Percentiles rank a stretch among this genome's conserved stretches.
Conservation (phyloP, 2,329 filamentous ascomycete species). For the Clarireedia monteithiana region DNA sequence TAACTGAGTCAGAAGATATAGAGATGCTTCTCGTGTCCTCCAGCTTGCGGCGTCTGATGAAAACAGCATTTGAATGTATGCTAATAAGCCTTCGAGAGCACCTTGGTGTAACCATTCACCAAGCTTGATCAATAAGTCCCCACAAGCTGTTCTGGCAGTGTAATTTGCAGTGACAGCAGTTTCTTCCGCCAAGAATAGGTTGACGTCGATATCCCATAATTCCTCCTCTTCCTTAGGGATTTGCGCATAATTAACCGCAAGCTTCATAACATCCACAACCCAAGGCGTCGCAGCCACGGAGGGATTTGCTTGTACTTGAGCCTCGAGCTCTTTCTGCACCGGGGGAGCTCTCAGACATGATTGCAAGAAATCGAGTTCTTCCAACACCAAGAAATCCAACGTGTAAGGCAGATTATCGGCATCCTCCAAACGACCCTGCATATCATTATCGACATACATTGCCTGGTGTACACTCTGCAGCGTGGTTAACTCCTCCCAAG, state of each 20-base stretch:
- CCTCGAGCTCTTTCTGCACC: conserved; percentile 81
- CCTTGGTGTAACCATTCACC: conserved; percentile 78
- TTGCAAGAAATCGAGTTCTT: conserved; percentile 93
- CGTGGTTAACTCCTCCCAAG: conserved; percentile 79
- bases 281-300: conserved; percentile 61
- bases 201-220: conserved; percentile 94
- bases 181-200: conserved; percentile 90
- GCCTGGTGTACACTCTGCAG: conserved; percentile 67
- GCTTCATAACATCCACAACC: conserved; percentile 81
- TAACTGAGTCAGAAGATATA: conserved; percentile 80
- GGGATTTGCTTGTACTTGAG: conserved; percentile 57
- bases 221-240: conserved; percentile 91
- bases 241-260: conserved; percentile 77
- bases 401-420: conserved; percentile 89
- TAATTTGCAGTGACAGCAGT: conserved; percentile 94
- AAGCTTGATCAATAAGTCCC: conserved; percentile 85
- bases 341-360: conserved; percentile 81
- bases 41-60: conserved; percentile 43
- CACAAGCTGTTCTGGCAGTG: conserved; percentile 85
- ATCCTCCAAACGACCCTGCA: conserved; percentile 83
- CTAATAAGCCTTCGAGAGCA: conserved; percentile 70
- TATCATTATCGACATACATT: conserved; percentile 79
- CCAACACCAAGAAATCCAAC: conserved; percentile 84
- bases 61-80: conserved; percentile 70
- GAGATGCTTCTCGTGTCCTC: conserved; percentile 66